phyloP scores from a whole-genome alignment of 1,139 yeast genomes.

The Sugiyamaella pinicola region DNA sequence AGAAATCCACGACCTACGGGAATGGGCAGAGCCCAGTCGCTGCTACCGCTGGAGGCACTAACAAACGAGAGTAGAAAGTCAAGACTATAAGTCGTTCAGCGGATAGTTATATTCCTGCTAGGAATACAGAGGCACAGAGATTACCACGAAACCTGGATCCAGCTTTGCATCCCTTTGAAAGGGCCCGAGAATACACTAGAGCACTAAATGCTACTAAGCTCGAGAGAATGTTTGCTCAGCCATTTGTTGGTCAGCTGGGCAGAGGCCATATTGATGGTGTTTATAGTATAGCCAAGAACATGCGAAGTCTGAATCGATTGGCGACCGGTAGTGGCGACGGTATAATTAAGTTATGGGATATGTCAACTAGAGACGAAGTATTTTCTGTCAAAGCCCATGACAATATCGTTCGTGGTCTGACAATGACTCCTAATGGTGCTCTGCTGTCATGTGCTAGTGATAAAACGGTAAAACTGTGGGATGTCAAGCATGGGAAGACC shows the following conservation, averaged over 20 bases:
- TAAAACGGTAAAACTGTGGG: constrained; percentile 87
- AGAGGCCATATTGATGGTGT: constrained; percentile 95
- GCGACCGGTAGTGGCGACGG: constrained; percentile 98
- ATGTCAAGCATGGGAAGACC: constrained; percentile 32
- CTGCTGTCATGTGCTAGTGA: constrained; percentile 90
- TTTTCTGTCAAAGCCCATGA: constrained; percentile 85
- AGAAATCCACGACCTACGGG: too few relatives aligned
- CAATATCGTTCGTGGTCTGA: constrained; percentile 85
- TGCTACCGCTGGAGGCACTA: too few relatives aligned
- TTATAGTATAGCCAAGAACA: constrained; percentile 83
- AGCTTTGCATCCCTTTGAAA: constrained; percentile 92
- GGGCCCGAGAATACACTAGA: constrained; percentile 94
- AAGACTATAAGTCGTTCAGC: constrained; percentile 89
- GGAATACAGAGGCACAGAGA: constrained; percentile 85
- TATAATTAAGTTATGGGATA: constrained; percentile 88
- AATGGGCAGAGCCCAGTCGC: not conserved
- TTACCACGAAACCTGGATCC: constrained; percentile 91
- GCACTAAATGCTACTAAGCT: constrained; percentile 94
- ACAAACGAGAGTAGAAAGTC: constrained; percentile 64
- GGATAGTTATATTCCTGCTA: constrained; percentile 88
- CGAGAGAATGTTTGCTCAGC: constrained; percentile 97
- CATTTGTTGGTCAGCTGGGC: constrained; percentile 93
- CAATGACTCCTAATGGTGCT: constrained; percentile 70
- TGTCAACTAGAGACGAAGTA: constrained; percentile 70
- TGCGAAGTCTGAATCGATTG: constrained; percentile 64